Percentiles rank a stretch among this genome's conserved stretches.
phyloP scores from a whole-genome alignment of 2,329 filamentous ascomycete genomes.

The Diaporthe citriasiana region DNA sequence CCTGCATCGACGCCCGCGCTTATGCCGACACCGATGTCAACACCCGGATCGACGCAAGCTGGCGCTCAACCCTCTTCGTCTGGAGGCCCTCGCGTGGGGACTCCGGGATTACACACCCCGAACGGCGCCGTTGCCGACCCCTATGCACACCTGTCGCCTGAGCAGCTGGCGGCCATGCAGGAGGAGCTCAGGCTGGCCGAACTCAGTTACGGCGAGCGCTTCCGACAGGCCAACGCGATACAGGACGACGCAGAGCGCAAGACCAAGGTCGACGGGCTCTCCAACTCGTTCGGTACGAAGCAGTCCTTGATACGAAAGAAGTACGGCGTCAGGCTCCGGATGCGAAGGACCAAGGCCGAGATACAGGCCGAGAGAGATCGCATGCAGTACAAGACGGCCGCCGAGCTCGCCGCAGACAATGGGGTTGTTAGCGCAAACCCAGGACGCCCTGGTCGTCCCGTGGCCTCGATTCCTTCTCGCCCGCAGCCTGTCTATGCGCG shows the following conservation, averaged over 20 bases:
- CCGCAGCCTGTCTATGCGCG: neutral
- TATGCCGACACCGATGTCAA: neutral
- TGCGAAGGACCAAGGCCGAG: conserved; percentile 62
- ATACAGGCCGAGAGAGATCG: conserved; percentile 61
- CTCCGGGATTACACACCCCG: neutral
- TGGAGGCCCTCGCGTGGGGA: neutral
- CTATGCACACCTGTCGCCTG: conserved; percentile 59
- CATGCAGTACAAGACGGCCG: conserved; percentile 49
- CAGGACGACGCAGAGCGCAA: conserved; percentile 51
- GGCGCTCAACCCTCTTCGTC: neutral
- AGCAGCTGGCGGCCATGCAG: conserved; percentile 50
- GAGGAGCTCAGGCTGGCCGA: conserved; percentile 57
- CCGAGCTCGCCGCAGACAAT: conserved; percentile 35
- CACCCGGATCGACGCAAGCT: neutral
- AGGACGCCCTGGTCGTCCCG: conserved; percentile 10
- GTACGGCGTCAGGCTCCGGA: conserved; percentile 68
- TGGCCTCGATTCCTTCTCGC: neutral
- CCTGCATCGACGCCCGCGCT: neutral
- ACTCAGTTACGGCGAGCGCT: conserved; percentile 55
- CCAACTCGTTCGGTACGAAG: conserved; percentile 68
- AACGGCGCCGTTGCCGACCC: conserved; percentile 51
- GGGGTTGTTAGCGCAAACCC: conserved; percentile 13
- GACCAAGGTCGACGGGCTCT: conserved; percentile 57
- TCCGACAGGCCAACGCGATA: conserved; percentile 58
- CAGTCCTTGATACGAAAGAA: conserved; percentile 70